These are phyloP conservation scores for Candida easanensis DNA, from an alignment of 805 yeast genomes.

Conservation along the genomic window DNA sequence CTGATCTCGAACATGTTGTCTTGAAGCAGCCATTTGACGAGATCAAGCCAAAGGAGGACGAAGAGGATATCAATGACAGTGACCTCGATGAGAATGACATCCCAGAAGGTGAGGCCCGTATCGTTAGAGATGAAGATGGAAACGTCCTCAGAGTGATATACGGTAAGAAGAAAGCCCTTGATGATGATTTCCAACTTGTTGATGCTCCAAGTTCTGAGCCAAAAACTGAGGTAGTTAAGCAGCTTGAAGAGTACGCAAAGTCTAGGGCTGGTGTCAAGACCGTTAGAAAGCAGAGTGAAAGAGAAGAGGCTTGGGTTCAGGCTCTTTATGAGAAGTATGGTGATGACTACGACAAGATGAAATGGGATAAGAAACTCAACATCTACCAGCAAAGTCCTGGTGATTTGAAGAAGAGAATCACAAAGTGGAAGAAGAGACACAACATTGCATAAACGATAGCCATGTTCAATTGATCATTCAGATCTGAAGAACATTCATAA, in stretches of 20 bases:
- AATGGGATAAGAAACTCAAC: conserved; percentile 85
- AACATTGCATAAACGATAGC: conserved; percentile 29
- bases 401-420: conserved; percentile 69
- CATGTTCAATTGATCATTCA: too few species aligned
- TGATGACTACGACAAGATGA: conserved; percentile 85
- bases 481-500: neutral
- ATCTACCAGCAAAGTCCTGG: conserved; percentile 83
- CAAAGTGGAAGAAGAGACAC: conserved; percentile 61
- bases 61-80: conserved; percentile 14
- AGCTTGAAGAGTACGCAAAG: conserved; percentile 62
- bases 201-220: conserved; percentile 30
- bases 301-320: conserved; percentile 75
- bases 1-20: conserved; percentile 39
- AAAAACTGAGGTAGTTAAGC: conserved; percentile 58
- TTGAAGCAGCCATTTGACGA: conserved; percentile 31
- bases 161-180: conserved; percentile 53
- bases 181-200: conserved; percentile 32
- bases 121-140: conserved; percentile 67
- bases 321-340: conserved; percentile 74
- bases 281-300: conserved; percentile 58
- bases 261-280: conserved; percentile 35
- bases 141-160: conserved; percentile 65
- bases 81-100: conserved; percentile 47
- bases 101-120: conserved; percentile 76
- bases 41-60: conserved; percentile 11